Evolutionary conservation across 2,329 filamentous ascomycete species (phyloP).

Genomic region (Westerdykella sp.): DNA sequence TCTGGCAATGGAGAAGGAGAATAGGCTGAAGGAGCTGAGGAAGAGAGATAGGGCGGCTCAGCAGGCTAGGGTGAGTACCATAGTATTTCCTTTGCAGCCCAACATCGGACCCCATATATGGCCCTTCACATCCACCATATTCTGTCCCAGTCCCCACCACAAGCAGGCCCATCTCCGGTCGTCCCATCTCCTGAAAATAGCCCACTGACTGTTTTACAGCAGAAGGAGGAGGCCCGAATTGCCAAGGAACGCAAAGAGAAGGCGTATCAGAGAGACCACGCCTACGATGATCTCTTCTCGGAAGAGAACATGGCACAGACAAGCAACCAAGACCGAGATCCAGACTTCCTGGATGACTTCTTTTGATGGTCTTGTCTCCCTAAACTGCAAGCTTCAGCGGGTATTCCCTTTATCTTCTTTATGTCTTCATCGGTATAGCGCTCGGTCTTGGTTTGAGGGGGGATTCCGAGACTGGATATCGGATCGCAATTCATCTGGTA

Average conservation of each 20-base stretch:
- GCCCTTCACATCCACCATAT: not conserved
- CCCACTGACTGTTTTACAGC: constrained; percentile 41
- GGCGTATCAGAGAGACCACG: constrained; percentile 95
- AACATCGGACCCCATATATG: no score
- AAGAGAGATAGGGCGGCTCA: constrained; percentile 61
- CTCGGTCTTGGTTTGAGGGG: not conserved
- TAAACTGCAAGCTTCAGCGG: not conserved
- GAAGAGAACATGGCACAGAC: constrained; percentile 71
- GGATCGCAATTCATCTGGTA: not conserved
- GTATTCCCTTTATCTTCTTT: not conserved
- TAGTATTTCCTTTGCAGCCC: not conserved
- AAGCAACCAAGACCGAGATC: constrained; percentile 79
- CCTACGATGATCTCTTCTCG: constrained; percentile 85
- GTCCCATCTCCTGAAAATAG: not conserved
- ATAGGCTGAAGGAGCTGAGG: constrained; percentile 63
- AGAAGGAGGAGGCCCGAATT: constrained; percentile 67
- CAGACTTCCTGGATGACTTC: constrained; percentile 83
- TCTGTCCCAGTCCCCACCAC: not conserved
- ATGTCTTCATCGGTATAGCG: no score
- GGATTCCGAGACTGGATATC: not conserved
- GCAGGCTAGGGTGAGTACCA: constrained; percentile 52
- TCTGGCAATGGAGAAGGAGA: constrained; percentile 73
- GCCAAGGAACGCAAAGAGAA: constrained; percentile 78
- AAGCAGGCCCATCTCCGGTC: not conserved
- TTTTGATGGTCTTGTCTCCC: constrained; percentile 14